phyloP scores from a whole-genome alignment of 352 stramenopile genomes.

The Pythium sukuiense region DNA sequence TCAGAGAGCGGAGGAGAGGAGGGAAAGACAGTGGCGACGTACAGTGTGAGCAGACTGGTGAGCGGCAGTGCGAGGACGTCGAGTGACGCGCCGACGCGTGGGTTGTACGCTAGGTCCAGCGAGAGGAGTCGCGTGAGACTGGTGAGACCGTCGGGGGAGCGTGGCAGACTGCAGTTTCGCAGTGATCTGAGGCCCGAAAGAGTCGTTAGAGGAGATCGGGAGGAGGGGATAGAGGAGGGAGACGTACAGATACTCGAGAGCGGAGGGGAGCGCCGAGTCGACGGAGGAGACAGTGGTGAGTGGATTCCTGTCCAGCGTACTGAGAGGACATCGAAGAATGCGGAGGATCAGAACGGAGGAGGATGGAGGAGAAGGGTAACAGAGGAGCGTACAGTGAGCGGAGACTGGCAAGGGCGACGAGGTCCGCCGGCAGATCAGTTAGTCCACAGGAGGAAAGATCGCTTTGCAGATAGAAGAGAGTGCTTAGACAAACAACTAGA shows the following conservation, averaged over 20 bases:
- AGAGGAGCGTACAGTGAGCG: constrained; percentile 3
- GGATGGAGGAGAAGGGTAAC: background rate
- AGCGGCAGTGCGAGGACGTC: background rate
- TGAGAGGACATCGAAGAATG: background rate
- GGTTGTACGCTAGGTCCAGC: constrained; percentile 9
- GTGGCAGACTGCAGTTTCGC: constrained; percentile 3
- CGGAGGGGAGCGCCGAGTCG: background rate
- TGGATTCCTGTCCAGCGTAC: background rate
- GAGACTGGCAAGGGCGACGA: background rate
- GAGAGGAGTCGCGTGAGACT: background rate
- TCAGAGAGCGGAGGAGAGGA: background rate
- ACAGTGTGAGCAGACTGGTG: constrained; percentile 5
- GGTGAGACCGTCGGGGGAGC: background rate
- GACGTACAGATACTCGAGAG: constrained; percentile 3
- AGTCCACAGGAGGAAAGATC: constrained; percentile 3
- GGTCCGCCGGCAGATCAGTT: background rate
- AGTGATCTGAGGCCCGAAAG: constrained; percentile 3
- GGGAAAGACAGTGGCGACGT: background rate
- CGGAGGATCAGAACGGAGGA: background rate
- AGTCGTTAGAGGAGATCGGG: background rate
- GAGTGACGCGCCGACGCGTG: background rate
- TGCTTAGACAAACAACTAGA: background rate
- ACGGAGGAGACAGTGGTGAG: background rate
- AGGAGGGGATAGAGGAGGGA: background rate
- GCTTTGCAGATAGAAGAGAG: background rate